Evolutionary conservation across 352 stramenopile genomes (phyloP).

Genomic region (Phytopythium montanum): DNA sequence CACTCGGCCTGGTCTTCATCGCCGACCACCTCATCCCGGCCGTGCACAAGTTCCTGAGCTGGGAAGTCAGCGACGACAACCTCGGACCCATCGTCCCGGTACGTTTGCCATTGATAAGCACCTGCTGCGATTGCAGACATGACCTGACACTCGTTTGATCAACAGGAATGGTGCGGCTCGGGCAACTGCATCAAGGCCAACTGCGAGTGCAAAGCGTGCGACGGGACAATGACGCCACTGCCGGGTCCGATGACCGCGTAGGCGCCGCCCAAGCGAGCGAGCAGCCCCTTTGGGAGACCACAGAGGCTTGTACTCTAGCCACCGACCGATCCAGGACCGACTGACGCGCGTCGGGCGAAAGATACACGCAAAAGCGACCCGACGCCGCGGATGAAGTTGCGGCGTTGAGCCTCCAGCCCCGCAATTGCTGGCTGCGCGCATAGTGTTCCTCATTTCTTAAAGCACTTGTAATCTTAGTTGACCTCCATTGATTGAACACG

Average conservation of each 20-base stretch:
- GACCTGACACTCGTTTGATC: neutral
- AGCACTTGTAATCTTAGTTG: too few species aligned
- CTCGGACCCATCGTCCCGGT: slow-evolving; percentile 30
- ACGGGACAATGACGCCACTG: neutral
- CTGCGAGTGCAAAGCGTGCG: neutral
- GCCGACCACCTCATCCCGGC: slow-evolving; percentile 40
- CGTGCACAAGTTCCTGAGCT: slow-evolving; percentile 44
- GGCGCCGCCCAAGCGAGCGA: neutral
- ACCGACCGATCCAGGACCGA: neutral
- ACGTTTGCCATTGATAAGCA: neutral
- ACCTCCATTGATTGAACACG: too few species aligned
- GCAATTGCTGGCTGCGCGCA: too few species aligned
- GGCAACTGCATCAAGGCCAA: slow-evolving; percentile 9
- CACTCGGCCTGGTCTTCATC: slow-evolving; percentile 26
- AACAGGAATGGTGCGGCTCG: slow-evolving; percentile 12
- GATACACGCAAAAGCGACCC: neutral
- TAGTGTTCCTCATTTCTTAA: too few species aligned
- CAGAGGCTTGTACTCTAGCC: neutral
- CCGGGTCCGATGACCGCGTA: slow-evolving; percentile 2
- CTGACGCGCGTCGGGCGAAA: neutral
- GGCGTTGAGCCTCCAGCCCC: too few species aligned
- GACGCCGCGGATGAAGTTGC: too few species aligned
- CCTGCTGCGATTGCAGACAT: neutral
- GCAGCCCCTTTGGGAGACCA: too few species aligned
- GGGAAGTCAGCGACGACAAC: slow-evolving; percentile 27